phyloP scores from a whole-genome alignment of 176 grass and related monocot species.

The Oryza glumipatula region DNA sequence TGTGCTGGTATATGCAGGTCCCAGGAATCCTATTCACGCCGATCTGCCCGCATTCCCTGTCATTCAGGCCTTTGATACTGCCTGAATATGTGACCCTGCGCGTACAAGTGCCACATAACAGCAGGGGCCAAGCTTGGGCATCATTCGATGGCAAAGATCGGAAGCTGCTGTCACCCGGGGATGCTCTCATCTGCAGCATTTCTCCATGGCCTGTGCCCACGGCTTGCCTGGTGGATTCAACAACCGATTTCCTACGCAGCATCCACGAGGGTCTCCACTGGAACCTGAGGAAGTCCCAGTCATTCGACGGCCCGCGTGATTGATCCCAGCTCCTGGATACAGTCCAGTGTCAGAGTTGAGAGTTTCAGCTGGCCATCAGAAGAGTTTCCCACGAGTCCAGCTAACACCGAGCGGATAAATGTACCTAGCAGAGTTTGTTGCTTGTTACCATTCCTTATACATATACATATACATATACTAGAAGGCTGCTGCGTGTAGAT shows the following conservation, averaged over 20 bases:
- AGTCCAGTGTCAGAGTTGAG: background rate
- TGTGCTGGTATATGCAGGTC: constrained; percentile 55
- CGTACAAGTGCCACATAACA: constrained; percentile 84
- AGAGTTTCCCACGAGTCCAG: constrained; percentile 10
- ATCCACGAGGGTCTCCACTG: constrained; percentile 98
- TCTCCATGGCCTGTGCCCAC: constrained; percentile 91
- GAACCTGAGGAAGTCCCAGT: constrained; percentile 88
- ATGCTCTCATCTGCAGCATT: constrained; percentile 94
- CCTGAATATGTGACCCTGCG: constrained; percentile 88
- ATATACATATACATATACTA: constrained; percentile 16
- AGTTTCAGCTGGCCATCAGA: constrained; percentile 7
- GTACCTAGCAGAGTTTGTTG: constrained; percentile 30
- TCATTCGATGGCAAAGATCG: constrained; percentile 97
- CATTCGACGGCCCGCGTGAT: constrained; percentile 68
- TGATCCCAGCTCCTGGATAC: background rate
- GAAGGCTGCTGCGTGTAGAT: constrained; percentile 31
- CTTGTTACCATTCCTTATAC: constrained; percentile 15
- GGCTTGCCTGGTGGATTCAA: constrained; percentile 82
- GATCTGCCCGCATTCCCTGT: constrained; percentile 92
- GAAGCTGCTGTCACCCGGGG: constrained; percentile 70
- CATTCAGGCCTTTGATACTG: constrained; percentile 85
- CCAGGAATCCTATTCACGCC: constrained; percentile 97
- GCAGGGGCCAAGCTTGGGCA: constrained; percentile 86
- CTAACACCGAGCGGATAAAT: constrained; percentile 23
- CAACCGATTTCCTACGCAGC: constrained; percentile 79